These are phyloP conservation scores for Fusarium kyushuense DNA, from an alignment of 2,329 filamentous ascomycete species.

Conservation along the genomic window DNA sequence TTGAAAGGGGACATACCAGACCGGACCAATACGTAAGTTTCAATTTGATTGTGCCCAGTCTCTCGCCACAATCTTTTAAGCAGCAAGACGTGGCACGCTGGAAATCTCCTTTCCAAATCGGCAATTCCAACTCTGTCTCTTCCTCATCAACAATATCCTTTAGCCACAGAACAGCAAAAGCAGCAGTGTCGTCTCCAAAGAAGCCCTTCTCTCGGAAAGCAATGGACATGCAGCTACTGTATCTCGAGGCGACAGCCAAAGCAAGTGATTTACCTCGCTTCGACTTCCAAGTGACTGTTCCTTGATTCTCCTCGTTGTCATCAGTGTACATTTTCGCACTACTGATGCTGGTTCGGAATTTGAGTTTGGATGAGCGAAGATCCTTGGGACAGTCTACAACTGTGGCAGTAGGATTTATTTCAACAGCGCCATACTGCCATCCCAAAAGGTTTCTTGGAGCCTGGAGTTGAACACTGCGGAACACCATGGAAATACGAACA, in stretches of 20 bases:
- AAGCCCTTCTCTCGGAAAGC: conserved; percentile 59
- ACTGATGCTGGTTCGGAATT: conserved; percentile 69
- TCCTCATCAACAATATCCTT: conserved; percentile 77
- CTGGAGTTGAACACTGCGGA: conserved; percentile 75
- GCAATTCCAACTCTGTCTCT: conserved; percentile 66
- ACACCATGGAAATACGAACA: conserved; percentile 77
- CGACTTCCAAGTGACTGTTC: conserved; percentile 60
- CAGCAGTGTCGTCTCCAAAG: conserved; percentile 67
- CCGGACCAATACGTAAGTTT: conserved; percentile 54
- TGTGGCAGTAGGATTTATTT: conserved; percentile 66
- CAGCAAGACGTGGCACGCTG: conserved; percentile 61
- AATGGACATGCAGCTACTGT: conserved; percentile 66
- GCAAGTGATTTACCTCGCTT: conserved; percentile 59
- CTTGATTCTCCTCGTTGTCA: conserved; percentile 52
- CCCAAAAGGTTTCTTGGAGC: conserved; percentile 70
- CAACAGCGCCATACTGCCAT: conserved; percentile 79
- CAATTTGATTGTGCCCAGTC: conserved; percentile 60
- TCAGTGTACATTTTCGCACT: conserved; percentile 68
- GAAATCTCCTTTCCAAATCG: conserved; percentile 73
- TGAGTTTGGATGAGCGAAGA: conserved; percentile 64
- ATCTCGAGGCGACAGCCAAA: conserved; percentile 71
- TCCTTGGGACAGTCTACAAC: conserved; percentile 60
- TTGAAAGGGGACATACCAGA: conserved; percentile 48
- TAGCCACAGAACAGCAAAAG: conserved; percentile 75
- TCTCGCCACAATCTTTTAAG: conserved; percentile 60